Evolutionary conservation across 2,329 filamentous ascomycete species (phyloP).

Genomic region (Cercospora brassicicola): DNA sequence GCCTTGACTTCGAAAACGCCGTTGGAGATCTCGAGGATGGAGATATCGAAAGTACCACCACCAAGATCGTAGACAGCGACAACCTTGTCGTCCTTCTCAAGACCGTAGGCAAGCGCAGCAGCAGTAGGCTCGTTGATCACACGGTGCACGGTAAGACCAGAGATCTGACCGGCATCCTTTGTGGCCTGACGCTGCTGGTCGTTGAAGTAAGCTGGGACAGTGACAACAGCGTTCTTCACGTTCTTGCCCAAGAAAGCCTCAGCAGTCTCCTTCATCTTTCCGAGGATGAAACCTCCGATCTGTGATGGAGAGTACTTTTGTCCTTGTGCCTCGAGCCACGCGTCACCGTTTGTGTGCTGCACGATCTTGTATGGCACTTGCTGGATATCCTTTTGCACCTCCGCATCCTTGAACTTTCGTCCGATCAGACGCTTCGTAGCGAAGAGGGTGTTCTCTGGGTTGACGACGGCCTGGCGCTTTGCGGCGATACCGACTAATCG

Average conservation of each 20-base stretch:
- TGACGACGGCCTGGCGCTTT: slow-evolving; percentile 97
- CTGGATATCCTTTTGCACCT: slow-evolving; percentile 96
- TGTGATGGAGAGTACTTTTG: slow-evolving; percentile 98
- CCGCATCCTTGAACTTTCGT: slow-evolving; percentile 88
- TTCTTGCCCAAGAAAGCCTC: slow-evolving; percentile 88
- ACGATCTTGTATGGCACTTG: slow-evolving; percentile 99
- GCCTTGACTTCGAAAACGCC: slow-evolving; percentile 99
- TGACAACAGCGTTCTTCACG: slow-evolving; percentile 94
- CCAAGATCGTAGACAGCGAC: slow-evolving; percentile 97
- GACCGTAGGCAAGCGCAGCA: slow-evolving; percentile 90
- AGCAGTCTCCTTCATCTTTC: slow-evolving; percentile 99
- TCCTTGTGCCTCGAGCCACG: slow-evolving; percentile 89
- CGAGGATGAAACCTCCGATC: slow-evolving; percentile 91
- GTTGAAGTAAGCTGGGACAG: slow-evolving; percentile 97
- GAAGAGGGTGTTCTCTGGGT: slow-evolving; percentile 97
- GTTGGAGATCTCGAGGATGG: slow-evolving; percentile 93
- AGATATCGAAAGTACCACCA: slow-evolving; percentile 99
- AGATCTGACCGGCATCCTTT: slow-evolving; percentile 96
- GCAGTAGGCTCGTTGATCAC: slow-evolving; percentile 98
- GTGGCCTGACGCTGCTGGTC: slow-evolving; percentile 96
- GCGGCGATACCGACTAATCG: slow-evolving; percentile 94
- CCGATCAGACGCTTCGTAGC: slow-evolving; percentile 98
- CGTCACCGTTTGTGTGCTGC: slow-evolving; percentile 93
- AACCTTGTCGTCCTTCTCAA: slow-evolving; percentile 91
- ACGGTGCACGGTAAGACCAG: slow-evolving; percentile 93